Evolutionary conservation across 495 filamentous ascomycete species (phyloP).

Genomic region (Geoglossum glabrum): DNA sequence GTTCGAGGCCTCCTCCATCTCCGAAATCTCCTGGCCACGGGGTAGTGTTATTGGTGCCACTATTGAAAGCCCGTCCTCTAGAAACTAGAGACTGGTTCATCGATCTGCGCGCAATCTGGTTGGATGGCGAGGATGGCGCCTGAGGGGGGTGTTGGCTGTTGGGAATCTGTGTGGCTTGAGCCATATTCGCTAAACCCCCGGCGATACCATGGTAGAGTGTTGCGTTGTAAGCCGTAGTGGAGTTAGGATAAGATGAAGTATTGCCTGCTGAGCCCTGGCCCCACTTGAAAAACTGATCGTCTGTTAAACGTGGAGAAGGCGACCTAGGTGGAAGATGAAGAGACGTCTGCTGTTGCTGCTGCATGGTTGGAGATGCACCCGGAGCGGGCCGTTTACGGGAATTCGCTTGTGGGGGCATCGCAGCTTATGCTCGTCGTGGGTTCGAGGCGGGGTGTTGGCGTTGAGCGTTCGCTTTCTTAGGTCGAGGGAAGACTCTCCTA

Average conservation of each 20-base stretch:
- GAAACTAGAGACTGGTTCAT: constrained; percentile 41
- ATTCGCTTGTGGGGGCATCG: constrained; percentile 27
- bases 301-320: constrained; percentile 21
- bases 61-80: constrained; percentile 23
- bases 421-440: neutral
- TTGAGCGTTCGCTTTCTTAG: neutral
- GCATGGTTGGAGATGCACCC: constrained; percentile 38
- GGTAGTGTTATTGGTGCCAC: neutral
- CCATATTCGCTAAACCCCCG: constrained; percentile 9
- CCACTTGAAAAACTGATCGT: constrained; percentile 36
- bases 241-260: constrained; percentile 17
- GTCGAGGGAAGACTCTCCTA: neutral
- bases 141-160: constrained; percentile 19
- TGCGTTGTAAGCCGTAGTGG: constrained; percentile 10
- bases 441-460: neutral
- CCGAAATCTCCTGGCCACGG: neutral
- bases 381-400: constrained; percentile 57
- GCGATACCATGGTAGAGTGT: constrained; percentile 24
- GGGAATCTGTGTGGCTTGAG: neutral
- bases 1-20: constrained; percentile 5
- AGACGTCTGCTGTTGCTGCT: constrained; percentile 19
- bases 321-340: constrained; percentile 4
- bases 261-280: constrained; percentile 23
- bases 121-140: constrained; percentile 30
- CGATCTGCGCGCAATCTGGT: constrained; percentile 43